Conservation (phyloP, 208 protist species). For the Leishmania mexicana region DNA sequence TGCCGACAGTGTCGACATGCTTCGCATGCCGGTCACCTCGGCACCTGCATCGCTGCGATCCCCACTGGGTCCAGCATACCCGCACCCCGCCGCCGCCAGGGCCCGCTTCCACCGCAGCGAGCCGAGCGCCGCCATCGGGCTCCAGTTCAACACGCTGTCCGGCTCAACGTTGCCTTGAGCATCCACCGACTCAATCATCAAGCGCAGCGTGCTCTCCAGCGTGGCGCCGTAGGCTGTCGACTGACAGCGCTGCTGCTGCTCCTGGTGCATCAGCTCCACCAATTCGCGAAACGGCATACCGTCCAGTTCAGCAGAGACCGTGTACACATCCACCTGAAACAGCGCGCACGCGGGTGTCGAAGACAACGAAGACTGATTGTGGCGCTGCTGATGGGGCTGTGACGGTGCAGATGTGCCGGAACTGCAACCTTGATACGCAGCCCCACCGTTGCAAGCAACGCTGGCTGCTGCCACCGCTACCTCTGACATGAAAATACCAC, state of each 20-base stretch:
- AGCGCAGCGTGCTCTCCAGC: not conserved
- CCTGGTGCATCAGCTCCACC: constrained; percentile 17
- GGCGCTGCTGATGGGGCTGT: not conserved
- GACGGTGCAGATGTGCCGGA: not conserved
- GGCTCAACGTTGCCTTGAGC: constrained; percentile 21
- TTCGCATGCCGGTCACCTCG: not conserved
- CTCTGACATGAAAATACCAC: not conserved
- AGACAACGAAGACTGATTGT: not conserved
- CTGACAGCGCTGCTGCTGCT: constrained; percentile 8
- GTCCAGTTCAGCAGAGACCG: constrained; percentile 38
- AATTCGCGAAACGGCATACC: constrained; percentile 34
- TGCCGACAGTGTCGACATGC: not conserved
- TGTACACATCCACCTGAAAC: constrained; percentile 39
- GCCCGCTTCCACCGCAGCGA: constrained; percentile 6
- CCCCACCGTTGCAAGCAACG: not conserved
- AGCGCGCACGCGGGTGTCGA: not conserved
- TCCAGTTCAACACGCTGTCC: constrained; percentile 35
- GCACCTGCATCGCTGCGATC: not conserved
- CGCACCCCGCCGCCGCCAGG: not conserved
- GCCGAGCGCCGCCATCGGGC: constrained; percentile 20
- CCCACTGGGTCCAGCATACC: not conserved
- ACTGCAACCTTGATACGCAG: not conserved
- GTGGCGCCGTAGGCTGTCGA: not conserved
- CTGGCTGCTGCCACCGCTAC: not conserved
- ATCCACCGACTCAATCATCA: constrained; percentile 25